phyloP scores from a whole-genome alignment of 352 stramenopile genomes.

The Pythium myriotylum region DNA sequence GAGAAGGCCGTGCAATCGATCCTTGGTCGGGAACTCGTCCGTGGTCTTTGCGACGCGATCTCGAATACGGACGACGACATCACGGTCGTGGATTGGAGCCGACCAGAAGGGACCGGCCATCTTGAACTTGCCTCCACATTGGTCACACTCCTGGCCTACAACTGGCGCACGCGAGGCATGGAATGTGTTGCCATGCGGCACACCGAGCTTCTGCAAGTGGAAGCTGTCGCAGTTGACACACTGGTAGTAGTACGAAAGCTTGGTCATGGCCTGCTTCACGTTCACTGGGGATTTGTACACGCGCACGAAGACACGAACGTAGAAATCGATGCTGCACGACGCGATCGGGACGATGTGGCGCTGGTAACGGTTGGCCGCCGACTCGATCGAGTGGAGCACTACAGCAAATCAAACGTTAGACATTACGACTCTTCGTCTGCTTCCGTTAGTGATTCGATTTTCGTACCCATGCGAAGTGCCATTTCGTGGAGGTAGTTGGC shows the following conservation, averaged over 20 bases:
- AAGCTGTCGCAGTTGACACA: constrained; percentile 98
- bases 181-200: constrained; percentile 85
- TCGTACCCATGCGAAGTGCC: constrained; percentile 78
- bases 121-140: constrained; percentile 86
- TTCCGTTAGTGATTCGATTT: background rate
- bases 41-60: constrained; percentile 79
- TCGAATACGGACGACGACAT: constrained; percentile 84
- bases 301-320: constrained; percentile 99
- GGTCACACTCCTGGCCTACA: constrained; percentile 72
- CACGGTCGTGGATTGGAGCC: constrained; percentile 94
- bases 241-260: constrained; percentile 87
- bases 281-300: constrained; percentile 96
- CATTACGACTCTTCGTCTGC: background rate
- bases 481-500: constrained; percentile 89
- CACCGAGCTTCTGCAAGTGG: constrained; percentile 94
- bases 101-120: constrained; percentile 98
- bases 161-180: constrained; percentile 78
- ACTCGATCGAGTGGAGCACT: constrained; percentile 96
- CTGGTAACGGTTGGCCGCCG: constrained; percentile 94
- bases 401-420: constrained; percentile 33
- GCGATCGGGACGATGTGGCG: constrained; percentile 97
- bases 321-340: constrained; percentile 99
- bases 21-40: constrained; percentile 91
- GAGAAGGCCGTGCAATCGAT: constrained; percentile 93
- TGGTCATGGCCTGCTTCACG: constrained; percentile 93